These are phyloP conservation scores for Lachancea meyersii DNA, from an alignment of 805 yeast genomes.

Conservation along the genomic window DNA sequence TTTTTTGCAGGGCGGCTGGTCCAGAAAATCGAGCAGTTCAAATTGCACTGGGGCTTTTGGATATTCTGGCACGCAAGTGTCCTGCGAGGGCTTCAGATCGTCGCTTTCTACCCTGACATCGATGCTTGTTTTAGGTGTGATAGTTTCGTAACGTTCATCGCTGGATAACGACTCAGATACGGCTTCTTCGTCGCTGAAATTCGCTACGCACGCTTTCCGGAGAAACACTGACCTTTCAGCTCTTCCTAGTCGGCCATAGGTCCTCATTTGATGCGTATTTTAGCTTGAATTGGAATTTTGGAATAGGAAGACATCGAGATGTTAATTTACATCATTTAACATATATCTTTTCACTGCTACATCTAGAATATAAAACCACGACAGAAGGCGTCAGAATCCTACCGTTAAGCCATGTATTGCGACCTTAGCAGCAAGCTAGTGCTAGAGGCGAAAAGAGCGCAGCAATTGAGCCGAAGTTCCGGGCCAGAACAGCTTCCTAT, in stretches of 20 bases:
- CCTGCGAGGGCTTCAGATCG: not conserved
- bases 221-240: conserved; percentile 1
- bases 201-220: conserved; percentile 6
- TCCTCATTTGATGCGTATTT: conserved; percentile 10
- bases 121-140: conserved; percentile 5
- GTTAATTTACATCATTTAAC: no score
- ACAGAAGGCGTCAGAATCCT: no score
- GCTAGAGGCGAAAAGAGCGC: conserved; percentile 76
- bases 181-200: conserved; percentile 20
- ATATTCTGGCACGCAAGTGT: not conserved
- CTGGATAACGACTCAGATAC: not conserved
- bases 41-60: conserved; percentile 4
- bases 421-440: conserved; percentile 79
- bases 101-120: not conserved
- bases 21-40: conserved; percentile 20
- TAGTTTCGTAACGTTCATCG: not conserved
- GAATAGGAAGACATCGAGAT: no score
- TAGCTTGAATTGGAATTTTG: not conserved
- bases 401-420: conserved; percentile 87
- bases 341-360: no score
- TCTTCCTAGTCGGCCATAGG: conserved; percentile 21
- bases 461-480: conserved; percentile 42
- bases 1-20: conserved; percentile 14
- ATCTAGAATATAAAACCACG: no score
- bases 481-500: conserved; percentile 39